Conservation (phyloP, 495 filamentous ascomycete species). For the Terfezia boudieri region DNA sequence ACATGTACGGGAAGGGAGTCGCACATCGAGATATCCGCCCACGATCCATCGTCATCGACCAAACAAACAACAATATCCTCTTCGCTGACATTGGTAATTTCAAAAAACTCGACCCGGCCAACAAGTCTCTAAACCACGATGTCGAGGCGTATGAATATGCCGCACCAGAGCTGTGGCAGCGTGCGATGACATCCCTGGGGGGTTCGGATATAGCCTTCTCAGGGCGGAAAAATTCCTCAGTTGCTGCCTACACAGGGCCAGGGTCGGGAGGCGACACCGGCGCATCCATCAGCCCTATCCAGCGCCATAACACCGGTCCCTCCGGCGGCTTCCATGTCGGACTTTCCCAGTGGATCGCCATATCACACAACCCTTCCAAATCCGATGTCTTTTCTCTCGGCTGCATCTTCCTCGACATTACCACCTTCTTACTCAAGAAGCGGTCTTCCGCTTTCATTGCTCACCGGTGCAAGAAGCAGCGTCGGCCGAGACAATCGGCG, state of each 20-base stretch:
- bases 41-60: conserved; percentile 56
- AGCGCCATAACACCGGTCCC: background rate
- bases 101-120: conserved; percentile 30
- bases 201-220: conserved; percentile 16
- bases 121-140: conserved; percentile 29
- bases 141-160: conserved; percentile 75
- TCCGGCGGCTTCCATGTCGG: conserved; percentile 15
- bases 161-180: conserved; percentile 54
- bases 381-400: conserved; percentile 61
- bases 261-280: too few species aligned
- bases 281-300: background rate
- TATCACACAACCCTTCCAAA: conserved; percentile 26
- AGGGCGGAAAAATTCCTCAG: conserved; percentile 7
- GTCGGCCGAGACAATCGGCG: conserved; percentile 19
- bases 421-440: conserved; percentile 52
- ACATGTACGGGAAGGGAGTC: conserved; percentile 49
- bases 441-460: conserved; percentile 45
- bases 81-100: conserved; percentile 50
- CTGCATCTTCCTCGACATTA: conserved; percentile 43
- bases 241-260: background rate
- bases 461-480: conserved; percentile 51
- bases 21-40: conserved; percentile 65
- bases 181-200: conserved; percentile 8
- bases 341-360: conserved; percentile 3
- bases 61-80: conserved; percentile 40